A percentile compares a stretch with the other conserved stretches of the same genome.
phyloP scores from a whole-genome alignment of 2,329 filamentous ascomycete species.

The Scedosporium apiospermum region DNA sequence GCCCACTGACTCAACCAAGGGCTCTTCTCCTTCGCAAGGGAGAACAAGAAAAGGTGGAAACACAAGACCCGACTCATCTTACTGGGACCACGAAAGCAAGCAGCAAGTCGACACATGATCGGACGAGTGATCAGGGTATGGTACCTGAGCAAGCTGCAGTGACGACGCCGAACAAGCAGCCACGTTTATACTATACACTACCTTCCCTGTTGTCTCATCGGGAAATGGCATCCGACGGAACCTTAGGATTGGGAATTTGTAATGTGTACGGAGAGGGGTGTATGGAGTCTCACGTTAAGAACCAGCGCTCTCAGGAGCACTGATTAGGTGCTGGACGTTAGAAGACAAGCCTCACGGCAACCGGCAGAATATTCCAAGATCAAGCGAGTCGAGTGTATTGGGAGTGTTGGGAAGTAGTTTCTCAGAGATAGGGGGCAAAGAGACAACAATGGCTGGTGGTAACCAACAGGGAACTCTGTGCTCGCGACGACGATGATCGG shows the following conservation, averaged over 20 bases:
- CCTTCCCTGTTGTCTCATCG: background rate
- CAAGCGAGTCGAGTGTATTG: background rate
- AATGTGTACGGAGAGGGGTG: background rate
- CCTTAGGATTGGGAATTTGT: background rate
- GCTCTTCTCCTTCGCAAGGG: background rate
- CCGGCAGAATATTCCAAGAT: background rate
- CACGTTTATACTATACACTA: background rate
- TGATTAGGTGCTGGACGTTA: background rate
- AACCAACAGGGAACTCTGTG: too few species aligned
- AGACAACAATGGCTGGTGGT: too few species aligned
- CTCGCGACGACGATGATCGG: too few species aligned
- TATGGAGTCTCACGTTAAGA: background rate
- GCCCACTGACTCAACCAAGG: background rate
- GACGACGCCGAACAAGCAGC: background rate
- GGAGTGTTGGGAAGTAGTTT: background rate
- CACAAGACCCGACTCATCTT: background rate
- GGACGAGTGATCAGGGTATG: background rate
- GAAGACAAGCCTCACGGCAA: background rate
- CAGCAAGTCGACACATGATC: conserved; percentile 5
- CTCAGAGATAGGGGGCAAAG: too few species aligned
- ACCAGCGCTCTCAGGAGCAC: background rate
- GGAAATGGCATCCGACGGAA: background rate
- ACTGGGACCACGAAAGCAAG: background rate
- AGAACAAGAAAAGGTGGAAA: background rate
- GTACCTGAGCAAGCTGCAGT: background rate